A percentile compares a stretch with the other conserved stretches of the same genome.
Conservation (phyloP, 306 rosid species). For the Pyrus bretschneideri region DNA sequence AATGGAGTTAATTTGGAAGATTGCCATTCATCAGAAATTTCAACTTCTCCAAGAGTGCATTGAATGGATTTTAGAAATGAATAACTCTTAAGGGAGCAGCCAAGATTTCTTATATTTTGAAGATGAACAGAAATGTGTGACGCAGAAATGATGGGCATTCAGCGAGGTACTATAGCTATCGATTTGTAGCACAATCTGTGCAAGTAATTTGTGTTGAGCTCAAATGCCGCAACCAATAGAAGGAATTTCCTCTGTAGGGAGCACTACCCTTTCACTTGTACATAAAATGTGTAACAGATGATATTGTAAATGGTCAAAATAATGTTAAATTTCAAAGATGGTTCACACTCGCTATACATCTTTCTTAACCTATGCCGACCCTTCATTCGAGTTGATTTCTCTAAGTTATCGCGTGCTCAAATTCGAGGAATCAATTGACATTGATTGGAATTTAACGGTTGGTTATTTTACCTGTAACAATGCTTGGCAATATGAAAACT, state of each 20-base stretch:
- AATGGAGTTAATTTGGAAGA: constrained; percentile 56
- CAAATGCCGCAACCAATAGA: background rate
- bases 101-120: background rate
- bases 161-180: background rate
- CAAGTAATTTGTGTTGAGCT: background rate
- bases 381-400: no score
- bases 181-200: background rate
- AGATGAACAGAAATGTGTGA: background rate
- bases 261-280: background rate
- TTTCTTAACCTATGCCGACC: background rate
- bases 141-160: background rate
- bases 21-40: constrained; percentile 74
- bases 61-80: constrained; percentile 65
- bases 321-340: background rate
- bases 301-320: background rate
- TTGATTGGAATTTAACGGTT: no score
- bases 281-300: background rate
- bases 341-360: background rate
- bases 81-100: background rate
- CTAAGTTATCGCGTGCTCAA: no score
- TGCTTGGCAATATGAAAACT: no score
- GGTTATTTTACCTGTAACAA: no score
- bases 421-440: no score
- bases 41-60: constrained; percentile 74
- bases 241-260: background rate